These are phyloP conservation scores for Rhynchosporium agropyri DNA, from an alignment of 2,329 filamentous ascomycete genomes.

Conservation along the genomic window DNA sequence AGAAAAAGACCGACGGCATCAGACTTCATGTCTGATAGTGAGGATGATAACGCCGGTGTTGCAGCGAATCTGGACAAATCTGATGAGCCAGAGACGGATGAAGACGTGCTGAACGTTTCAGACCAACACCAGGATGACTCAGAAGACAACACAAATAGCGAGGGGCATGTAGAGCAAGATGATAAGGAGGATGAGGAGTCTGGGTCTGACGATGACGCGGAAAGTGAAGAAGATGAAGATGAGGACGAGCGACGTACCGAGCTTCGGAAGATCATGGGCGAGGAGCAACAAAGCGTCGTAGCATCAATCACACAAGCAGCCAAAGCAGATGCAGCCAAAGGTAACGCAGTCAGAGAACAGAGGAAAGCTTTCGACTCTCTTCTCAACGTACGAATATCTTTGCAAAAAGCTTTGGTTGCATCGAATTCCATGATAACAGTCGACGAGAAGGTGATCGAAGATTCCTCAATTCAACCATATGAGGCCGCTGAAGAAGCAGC, in stretches of 20 bases:
- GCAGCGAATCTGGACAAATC: conserved; percentile 38
- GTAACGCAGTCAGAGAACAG: conserved; percentile 82
- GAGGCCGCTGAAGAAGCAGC: conserved; percentile 83
- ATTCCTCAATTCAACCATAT: conserved; percentile 53
- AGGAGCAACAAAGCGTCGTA: conserved; percentile 67
- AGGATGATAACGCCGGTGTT: conserved; percentile 38
- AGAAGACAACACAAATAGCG: conserved; percentile 43
- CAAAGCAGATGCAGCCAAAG: conserved; percentile 80
- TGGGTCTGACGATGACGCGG: conserved; percentile 37
- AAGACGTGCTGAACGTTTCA: conserved; percentile 41
- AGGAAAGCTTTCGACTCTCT: conserved; percentile 84
- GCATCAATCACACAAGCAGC: conserved; percentile 63
- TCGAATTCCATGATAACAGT: conserved; percentile 70
- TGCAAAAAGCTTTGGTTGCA: conserved; percentile 87
- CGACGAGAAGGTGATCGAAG: conserved; percentile 47
- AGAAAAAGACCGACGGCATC: conserved; percentile 53
- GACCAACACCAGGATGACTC: conserved; percentile 42
- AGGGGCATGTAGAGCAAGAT: conserved; percentile 39
- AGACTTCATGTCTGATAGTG: conserved; percentile 56
- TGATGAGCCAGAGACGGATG: conserved; percentile 39
- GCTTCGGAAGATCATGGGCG: conserved; percentile 67
- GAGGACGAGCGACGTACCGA: conserved; percentile 52
- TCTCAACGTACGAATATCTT: conserved; percentile 84
- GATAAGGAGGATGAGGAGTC: conserved; percentile 38
- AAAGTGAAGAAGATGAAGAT: conserved; percentile 37